A percentile compares a stretch with the other conserved stretches of the same genome.
Conservation (phyloP, 2,329 filamentous ascomycete genomes). For the Arthrobotrys sphaeroides region DNA sequence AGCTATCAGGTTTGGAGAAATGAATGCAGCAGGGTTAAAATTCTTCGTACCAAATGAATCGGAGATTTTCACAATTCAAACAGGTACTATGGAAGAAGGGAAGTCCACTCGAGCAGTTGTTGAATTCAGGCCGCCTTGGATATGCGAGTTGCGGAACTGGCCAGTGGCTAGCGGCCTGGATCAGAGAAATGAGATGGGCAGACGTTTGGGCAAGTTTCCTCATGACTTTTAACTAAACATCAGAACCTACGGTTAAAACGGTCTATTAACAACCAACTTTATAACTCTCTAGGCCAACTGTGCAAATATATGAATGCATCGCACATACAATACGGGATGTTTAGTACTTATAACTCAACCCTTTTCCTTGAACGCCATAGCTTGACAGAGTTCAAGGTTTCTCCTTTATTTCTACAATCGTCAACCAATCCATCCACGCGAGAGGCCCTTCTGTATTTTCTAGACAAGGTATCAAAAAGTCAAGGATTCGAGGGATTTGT, state of each 20-base stretch:
- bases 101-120: not conserved
- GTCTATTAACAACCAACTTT: no score
- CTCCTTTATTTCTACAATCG: not conserved
- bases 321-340: not conserved
- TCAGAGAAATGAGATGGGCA: constrained; percentile 10
- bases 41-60: constrained; percentile 3
- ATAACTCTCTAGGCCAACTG: not conserved
- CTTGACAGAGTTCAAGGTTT: not conserved
- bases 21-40: not conserved
- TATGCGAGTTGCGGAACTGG: constrained; percentile 4
- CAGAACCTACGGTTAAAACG: not conserved
- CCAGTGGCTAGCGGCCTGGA: not conserved
- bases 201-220: not conserved
- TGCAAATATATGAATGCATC: constrained; percentile 7
- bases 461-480: constrained; percentile 8
- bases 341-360: not conserved
- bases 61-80: not conserved
- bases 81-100: not conserved
- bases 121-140: constrained; percentile 8
- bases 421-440: not conserved
- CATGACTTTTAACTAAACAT: no score
- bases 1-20: not conserved
- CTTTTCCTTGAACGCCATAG: not conserved
- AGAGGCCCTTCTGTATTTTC: not conserved
- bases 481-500: not conserved